Base-by-base conservation (phyloP, 148 eudicot genomes). In the Amaranthus cruentus region DNA sequence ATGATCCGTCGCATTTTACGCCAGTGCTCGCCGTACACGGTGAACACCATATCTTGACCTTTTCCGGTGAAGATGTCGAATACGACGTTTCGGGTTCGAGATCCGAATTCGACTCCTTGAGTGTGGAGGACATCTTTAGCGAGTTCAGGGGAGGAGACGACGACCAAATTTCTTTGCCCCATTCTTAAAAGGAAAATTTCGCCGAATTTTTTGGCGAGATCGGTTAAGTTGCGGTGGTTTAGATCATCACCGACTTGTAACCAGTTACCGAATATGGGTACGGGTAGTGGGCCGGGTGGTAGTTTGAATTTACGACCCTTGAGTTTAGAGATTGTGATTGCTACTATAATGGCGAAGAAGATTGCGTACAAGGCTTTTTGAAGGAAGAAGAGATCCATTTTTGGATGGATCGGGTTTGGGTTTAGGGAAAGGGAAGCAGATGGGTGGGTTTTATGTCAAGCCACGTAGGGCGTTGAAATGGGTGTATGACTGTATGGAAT, bases 1-100 rank as follows among this genome's bases (percentile, higher is more conserved):
- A 91, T 87, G 75, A 91, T 89, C 66, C 97, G 48, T 61, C 97
- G 74, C 97, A 91, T 91, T 74, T 89, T 91, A 73, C 97, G 67
- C 94, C 97, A 91, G 80, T 91, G 97, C 73, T 89, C 92, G 4
- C 97, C 92, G 78, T 91, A 89, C 0, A 89, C 97, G 0, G 93
- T 85, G 77, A 91, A 91, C 53, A 91, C 93, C 91, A 91, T 84
- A 74, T 91, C 97, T 71, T 89, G 97, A 0, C 97, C 97, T 21
- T 89, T 86, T 0, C 93, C 97, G 3, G 97, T 91, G 75, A 91
- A 91, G 3, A 91, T 89, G 46, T 91, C 97, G 58, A 91, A 89
- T 0, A 91, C 97, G 0, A 91, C 91, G 73, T 91, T 91, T 0
- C 93, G 63, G 1, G 93, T 86, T 14, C 97, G 68, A 4, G 93